These are phyloP conservation scores for Begonia loranthoides DNA, from an alignment of 306 rosid species.

Conservation along the genomic window DNA sequence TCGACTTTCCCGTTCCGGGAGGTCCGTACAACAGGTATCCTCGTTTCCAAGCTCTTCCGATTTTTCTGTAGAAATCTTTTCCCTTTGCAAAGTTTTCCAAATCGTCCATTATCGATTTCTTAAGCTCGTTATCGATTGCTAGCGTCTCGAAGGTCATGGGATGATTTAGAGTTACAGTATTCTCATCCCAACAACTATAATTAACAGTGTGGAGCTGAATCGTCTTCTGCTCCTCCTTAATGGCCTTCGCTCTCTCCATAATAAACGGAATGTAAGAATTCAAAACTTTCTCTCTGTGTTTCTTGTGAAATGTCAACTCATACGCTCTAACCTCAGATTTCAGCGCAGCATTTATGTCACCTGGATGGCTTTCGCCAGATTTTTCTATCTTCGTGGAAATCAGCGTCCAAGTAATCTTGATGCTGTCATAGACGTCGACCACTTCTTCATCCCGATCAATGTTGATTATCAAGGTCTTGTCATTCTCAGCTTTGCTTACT, in stretches of 20 bases:
- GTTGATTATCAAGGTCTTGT: slow-evolving; percentile 19
- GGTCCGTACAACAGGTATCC: slow-evolving; percentile 57
- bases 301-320: slow-evolving; percentile 44
- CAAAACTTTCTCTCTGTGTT: slow-evolving; percentile 33
- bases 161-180: slow-evolving; percentile 34
- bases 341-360: slow-evolving; percentile 12
- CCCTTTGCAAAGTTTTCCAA: slow-evolving; percentile 31
- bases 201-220: slow-evolving; percentile 34
- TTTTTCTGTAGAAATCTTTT: slow-evolving; percentile 36
- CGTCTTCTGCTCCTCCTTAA: slow-evolving; percentile 30
- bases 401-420: slow-evolving; percentile 34
- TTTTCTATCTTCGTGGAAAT: slow-evolving; percentile 12
- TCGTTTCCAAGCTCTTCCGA: slow-evolving; percentile 73
- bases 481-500: slow-evolving; percentile 29
- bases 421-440: slow-evolving; percentile 25
- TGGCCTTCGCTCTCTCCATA: slow-evolving; percentile 18
- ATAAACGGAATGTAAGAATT: slow-evolving; percentile 32
- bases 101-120: slow-evolving; percentile 32
- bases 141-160: slow-evolving; percentile 48
- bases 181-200: not conserved
- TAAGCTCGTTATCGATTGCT: slow-evolving; percentile 34
- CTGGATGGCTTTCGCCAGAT: slow-evolving; percentile 15
- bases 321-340: slow-evolving; percentile 36
- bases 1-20: slow-evolving; percentile 62
- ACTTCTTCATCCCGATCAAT: slow-evolving; percentile 32